phyloP scores from a whole-genome alignment of 257 asterid species.

The Anisodus tanguticus region DNA sequence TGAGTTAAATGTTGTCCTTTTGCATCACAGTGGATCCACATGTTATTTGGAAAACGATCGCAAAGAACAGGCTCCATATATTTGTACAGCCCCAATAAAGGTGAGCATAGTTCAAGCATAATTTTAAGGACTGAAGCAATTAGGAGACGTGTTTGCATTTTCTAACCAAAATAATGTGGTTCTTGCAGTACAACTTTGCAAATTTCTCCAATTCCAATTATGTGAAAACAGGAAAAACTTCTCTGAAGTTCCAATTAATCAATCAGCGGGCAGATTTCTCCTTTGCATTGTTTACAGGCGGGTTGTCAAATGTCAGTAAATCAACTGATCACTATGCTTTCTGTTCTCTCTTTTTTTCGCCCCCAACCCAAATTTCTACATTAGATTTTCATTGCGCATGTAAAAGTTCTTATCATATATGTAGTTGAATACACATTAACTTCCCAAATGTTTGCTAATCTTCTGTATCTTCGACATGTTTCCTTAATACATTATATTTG shows the following conservation, averaged over 20 bases:
- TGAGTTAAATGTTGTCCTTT: slow-evolving; percentile 29
- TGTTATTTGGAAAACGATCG: slow-evolving; percentile 55
- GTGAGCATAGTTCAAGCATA: slow-evolving; percentile 41
- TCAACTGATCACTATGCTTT: not conserved
- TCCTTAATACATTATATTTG: slow-evolving; percentile 27
- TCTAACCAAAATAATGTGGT: slow-evolving; percentile 29
- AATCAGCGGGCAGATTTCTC: slow-evolving; percentile 73
- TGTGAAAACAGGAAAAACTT: slow-evolving; percentile 65
- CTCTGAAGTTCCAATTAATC: slow-evolving; percentile 67
- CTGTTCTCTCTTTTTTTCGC: not conserved
- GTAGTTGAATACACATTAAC: slow-evolving; percentile 1
- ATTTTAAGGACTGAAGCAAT: not conserved
- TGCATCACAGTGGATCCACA: slow-evolving; percentile 61
- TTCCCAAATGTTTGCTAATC: not conserved
- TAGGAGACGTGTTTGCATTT: slow-evolving; percentile 23
- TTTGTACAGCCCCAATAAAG: slow-evolving; percentile 87
- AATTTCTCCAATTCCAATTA: slow-evolving; percentile 61
- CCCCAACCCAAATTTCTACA: not conserved
- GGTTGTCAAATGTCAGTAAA: slow-evolving; percentile 51
- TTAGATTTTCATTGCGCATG: not conserved
- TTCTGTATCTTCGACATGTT: not conserved
- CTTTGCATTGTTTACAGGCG: slow-evolving; percentile 60
- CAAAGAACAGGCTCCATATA: slow-evolving; percentile 63
- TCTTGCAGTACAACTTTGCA: slow-evolving; percentile 76
- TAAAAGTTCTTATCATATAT: not conserved